phyloP scores from a whole-genome alignment of 2,329 filamentous ascomycete genomes.

The Fusarium lyarnte region DNA sequence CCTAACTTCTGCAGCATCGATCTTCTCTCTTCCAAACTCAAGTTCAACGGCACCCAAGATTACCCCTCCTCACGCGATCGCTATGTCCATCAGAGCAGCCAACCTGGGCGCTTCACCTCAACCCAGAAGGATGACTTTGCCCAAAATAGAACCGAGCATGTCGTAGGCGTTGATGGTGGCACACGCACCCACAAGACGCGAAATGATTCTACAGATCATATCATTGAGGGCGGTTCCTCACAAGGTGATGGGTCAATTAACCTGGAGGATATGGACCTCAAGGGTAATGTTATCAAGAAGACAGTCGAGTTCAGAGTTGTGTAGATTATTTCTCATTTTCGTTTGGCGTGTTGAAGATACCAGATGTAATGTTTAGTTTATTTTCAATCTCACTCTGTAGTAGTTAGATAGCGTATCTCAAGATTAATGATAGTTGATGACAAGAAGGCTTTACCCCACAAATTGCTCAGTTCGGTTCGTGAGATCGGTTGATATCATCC shows the following conservation, averaged over 20 bases:
- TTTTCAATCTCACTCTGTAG: neutral
- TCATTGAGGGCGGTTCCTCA: conserved; percentile 21
- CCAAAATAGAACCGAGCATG: conserved; percentile 8
- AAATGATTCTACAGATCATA: conserved; percentile 30
- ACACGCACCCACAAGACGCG: conserved; percentile 3
- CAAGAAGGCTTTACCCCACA: too few relatives aligned
- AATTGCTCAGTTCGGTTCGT: neutral
- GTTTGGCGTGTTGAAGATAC: neutral
- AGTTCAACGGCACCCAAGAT: conserved; percentile 26
- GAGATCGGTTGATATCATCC: neutral
- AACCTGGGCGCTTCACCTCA: conserved; percentile 14
- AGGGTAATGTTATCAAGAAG: conserved; percentile 35
- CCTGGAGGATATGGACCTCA: conserved; percentile 29
- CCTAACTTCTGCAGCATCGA: conserved; percentile 39
- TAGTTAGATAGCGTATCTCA: neutral
- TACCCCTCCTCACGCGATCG: conserved; percentile 23
- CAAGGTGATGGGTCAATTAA: conserved; percentile 21
- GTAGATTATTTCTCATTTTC: neutral
- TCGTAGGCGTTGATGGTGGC: conserved; percentile 17
- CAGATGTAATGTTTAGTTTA: neutral
- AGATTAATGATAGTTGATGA: neutral
- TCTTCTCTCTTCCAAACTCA: conserved; percentile 46
- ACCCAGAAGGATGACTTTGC: conserved; percentile 24
- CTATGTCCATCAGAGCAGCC: conserved; percentile 7
- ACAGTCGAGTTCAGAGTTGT: conserved; percentile 33